A percentile compares a stretch with the other conserved stretches of the same genome.
Conservation (phyloP, 352 stramenopile species). For the Phytophthora lateralis region DNA sequence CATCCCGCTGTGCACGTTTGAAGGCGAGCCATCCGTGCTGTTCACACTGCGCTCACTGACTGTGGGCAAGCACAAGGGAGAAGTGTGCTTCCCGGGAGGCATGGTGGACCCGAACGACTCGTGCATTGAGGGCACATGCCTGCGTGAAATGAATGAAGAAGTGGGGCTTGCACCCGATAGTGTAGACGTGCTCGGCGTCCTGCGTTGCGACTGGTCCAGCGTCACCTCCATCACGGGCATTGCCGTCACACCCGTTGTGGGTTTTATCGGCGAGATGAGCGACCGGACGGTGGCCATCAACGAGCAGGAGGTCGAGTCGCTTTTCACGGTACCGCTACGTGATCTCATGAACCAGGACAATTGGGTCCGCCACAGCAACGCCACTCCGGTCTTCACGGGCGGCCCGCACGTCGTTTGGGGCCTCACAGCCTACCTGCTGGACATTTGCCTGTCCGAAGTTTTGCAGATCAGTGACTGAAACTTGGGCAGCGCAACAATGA, state of each 20-base stretch:
- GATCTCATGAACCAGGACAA: conserved; percentile 87
- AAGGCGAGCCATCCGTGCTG: conserved; percentile 94
- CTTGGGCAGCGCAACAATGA: not conserved
- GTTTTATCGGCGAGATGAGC: conserved; percentile 94
- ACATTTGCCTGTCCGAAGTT: conserved; percentile 85
- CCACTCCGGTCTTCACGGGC: conserved; percentile 94
- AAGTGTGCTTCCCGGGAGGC: conserved; percentile 97
- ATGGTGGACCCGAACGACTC: conserved; percentile 93
- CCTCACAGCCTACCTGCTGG: conserved; percentile 95
- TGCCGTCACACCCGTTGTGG: conserved; percentile 97
- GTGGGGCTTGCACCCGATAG: conserved; percentile 86
- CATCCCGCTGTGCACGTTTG: conserved; percentile 96
- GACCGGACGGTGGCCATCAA: conserved; percentile 93
- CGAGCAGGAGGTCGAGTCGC: conserved; percentile 94
- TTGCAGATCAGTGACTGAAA: conserved; percentile 47
- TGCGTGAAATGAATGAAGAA: conserved; percentile 98
- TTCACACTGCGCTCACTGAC: conserved; percentile 94
- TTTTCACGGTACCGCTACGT: conserved; percentile 94
- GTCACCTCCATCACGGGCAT: conserved; percentile 95
- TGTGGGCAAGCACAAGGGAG: conserved; percentile 93
- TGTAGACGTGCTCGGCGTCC: conserved; percentile 94
- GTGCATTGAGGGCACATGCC: conserved; percentile 96
- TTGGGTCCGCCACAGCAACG: conserved; percentile 80
- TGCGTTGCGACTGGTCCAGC: conserved; percentile 96
- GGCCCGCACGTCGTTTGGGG: conserved; percentile 97